Conservation (phyloP, 75 land plant species). For the Pinus taeda region DNA sequence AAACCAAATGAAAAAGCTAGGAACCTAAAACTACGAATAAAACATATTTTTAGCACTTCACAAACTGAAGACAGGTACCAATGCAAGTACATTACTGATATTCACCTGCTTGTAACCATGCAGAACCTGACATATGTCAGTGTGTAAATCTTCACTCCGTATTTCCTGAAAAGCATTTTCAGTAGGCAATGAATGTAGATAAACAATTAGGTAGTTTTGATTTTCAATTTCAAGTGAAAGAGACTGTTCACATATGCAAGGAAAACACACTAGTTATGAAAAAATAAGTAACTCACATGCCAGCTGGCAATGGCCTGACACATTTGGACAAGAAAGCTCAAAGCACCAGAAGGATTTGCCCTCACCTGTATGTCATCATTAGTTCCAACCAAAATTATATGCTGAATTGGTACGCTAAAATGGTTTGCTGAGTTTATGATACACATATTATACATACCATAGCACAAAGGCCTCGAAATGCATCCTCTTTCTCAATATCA, state of each 20-base stretch:
- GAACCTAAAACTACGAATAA: not conserved
- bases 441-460: constrained; percentile 47
- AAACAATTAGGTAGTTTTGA: not conserved
- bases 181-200: constrained; percentile 1
- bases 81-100: not conserved
- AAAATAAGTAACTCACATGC: constrained; percentile 59
- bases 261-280: not conserved
- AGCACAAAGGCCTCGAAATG: constrained; percentile 95
- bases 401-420: not conserved
- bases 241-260: not conserved
- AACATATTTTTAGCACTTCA: not conserved
- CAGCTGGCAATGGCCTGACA: constrained; percentile 90
- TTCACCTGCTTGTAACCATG: constrained; percentile 93
- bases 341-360: constrained; percentile 78
- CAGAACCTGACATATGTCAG: constrained; percentile 82
- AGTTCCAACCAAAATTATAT: not conserved
- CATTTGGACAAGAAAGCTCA: constrained; percentile 64
- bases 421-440: not conserved
- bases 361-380: constrained; percentile 45
- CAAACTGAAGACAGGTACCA: not conserved
- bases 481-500: constrained; percentile 96
- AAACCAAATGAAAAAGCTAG: not conserved
- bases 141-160: constrained; percentile 77
- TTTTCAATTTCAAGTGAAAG: not conserved
- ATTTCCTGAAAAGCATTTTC: constrained; percentile 61